Percentiles rank a stretch among this genome's conserved stretches.
Conservation (phyloP, 371 early-diverging fungal species). For the Circinella minor region DNA sequence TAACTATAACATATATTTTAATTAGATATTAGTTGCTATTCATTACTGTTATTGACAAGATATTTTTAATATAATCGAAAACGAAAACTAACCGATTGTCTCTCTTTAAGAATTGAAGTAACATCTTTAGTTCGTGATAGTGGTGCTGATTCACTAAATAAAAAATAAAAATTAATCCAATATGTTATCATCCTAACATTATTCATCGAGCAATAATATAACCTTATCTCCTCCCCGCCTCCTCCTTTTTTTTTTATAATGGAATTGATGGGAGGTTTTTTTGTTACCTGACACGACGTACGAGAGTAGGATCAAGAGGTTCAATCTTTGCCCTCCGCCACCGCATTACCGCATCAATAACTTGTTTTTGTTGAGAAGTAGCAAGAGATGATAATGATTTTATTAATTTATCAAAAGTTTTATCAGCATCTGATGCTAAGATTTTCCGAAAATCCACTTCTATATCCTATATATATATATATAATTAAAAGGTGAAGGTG, state of each 20-base stretch:
- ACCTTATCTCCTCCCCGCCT: no score
- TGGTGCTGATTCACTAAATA: constrained; percentile 47
- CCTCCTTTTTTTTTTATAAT: not conserved
- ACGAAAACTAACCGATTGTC: constrained; percentile 48
- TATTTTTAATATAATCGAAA: no score
- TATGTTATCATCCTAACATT: not conserved
- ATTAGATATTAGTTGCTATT: no score
- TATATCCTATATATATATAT: constrained; percentile 44
- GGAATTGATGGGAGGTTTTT: no score
- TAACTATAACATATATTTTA: constrained; percentile 64
- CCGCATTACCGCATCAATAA: constrained; percentile 89
- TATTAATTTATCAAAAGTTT: constrained; percentile 80
- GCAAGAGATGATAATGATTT: constrained; percentile 83
- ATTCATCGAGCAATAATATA: no score
- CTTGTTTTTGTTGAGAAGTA: constrained; percentile 81
- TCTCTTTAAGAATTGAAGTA: constrained; percentile 47
- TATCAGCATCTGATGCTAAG: constrained; percentile 76
- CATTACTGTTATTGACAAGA: no score
- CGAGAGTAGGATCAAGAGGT: constrained; percentile 49
- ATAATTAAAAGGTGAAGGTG: not conserved
- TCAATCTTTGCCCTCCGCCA: constrained; percentile 88
- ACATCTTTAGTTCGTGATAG: constrained; percentile 46
- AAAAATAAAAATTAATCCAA: no score
- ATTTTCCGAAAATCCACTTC: constrained; percentile 70
- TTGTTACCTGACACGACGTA: constrained; percentile 47